Conservation (phyloP, 805 yeast genomes). For the Metschnikowia anglica region DNA sequence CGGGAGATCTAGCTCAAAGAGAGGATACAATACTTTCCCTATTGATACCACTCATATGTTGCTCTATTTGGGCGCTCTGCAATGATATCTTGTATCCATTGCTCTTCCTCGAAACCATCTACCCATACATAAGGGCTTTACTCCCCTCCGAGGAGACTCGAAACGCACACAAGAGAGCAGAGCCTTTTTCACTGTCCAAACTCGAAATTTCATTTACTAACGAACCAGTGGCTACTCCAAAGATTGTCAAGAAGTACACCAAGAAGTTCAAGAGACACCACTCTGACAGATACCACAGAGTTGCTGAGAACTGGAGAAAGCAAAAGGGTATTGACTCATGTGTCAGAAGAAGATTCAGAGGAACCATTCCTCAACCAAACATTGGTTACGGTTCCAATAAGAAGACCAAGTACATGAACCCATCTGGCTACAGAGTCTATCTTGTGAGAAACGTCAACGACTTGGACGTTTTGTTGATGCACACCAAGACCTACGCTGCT, state of each 20-base stretch:
- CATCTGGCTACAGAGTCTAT: conserved; percentile 98
- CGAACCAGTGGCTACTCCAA: conserved; percentile 91
- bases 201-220: conserved; percentile 23
- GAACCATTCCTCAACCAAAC: conserved; percentile 98
- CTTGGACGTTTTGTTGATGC: conserved; percentile 92
- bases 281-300: conserved; percentile 99
- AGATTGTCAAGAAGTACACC: conserved; percentile 99
- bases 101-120: background rate
- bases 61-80: background rate
- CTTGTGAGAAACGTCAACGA: conserved; percentile 90
- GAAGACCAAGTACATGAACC: conserved; percentile 92
- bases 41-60: background rate
- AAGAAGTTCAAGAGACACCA: conserved; percentile 99
- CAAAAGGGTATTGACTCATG: conserved; percentile 99
- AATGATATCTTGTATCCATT: background rate
- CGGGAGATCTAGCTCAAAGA: background rate
- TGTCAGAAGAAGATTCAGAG: conserved; percentile 99
- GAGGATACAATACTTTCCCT: background rate
- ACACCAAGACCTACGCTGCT: conserved; percentile 99
- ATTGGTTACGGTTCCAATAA: conserved; percentile 99
- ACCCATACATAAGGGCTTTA: too few species aligned
- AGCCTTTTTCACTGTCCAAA: too few species aligned
- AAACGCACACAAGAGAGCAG: too few species aligned
- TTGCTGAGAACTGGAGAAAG: conserved; percentile 99
- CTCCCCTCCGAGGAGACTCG: background rate